Base-by-base conservation (phyloP, 1,284 basidiomycete species). In the Anthracocystis setariae region DNA sequence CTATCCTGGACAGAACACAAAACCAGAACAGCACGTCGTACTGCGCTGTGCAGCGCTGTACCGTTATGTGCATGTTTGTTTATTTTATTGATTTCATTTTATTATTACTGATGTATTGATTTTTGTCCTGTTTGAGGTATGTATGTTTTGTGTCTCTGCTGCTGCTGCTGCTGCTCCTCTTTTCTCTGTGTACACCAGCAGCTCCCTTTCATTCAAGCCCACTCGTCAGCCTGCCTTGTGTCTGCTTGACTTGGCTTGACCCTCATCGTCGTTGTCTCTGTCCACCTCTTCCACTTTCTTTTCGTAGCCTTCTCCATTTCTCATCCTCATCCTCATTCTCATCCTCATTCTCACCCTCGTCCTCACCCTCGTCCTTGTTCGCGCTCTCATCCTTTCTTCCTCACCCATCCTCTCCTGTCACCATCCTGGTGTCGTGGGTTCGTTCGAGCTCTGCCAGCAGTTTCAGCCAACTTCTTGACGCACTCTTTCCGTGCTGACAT, bases 111-210 rank as follows among this genome's bases (percentile, higher is more conserved):
- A 10, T 42, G 7, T 42, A 10, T 42, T 42, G 20, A 8, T 42
- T 20, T 39, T 42, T 37, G n/a, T 37, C 35, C 35, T n/a, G 5
- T 9, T 37, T 17, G 35, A 37, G 35, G 20, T 38, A 15, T 42
- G 39, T 42, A 10, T 42, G 39, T 42, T 37, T 37, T 37, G 39
- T 42, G 5, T 42, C 18, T 21, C 39, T 42, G 12, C 39, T 42
- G 39, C 39, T 42, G n/a, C n/a, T n/a, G n/a, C n/a, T n/a, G n/a
- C n/a, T n/a, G n/a, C n/a, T n/a, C n/a, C n/a, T 18, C 4, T 18
- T 42, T 12, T 29, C 35, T 37, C 35, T 37, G 35, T 37, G 35
- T 7, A 9, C 35, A 37, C 35, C n/a, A 15, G 8, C 32, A 17
- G 35, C 35, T 37, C 35, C 35, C 35, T 37, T 37, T 37, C 35